Percentiles rank a stretch among this genome's conserved stretches.
These are phyloP conservation scores for Aspergillus carbonarius DNA, from an alignment of 2,329 filamentous ascomycete species.

Conservation along the genomic window DNA sequence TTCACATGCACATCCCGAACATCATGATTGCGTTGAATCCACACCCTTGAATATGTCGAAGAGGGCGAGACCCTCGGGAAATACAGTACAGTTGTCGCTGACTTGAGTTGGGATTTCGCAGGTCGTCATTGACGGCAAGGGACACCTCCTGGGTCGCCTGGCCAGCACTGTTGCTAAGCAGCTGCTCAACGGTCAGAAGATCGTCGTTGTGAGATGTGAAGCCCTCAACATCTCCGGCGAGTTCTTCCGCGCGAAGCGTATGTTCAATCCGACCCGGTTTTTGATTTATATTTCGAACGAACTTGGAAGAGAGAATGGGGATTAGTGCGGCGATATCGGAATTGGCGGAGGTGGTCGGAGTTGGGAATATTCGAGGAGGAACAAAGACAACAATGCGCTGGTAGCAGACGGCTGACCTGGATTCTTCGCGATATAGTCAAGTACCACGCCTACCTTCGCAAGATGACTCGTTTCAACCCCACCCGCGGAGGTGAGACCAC, in stretches of 20 bases:
- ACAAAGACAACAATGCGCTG: background rate
- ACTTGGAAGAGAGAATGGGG: conserved; percentile 1
- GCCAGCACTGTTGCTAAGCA: conserved; percentile 98
- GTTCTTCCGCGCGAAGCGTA: conserved; percentile 99
- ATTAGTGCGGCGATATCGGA: background rate
- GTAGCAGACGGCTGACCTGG: conserved; percentile 47
- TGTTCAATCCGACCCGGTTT: conserved; percentile 53
- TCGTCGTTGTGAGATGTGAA: conserved; percentile 98
- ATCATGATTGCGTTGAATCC: conserved; percentile 7
- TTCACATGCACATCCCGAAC: conserved; percentile 12
- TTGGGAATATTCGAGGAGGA: conserved; percentile 2
- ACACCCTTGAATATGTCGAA: background rate
- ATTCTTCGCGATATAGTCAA: conserved; percentile 69
- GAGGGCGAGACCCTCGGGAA: background rate
- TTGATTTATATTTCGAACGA: conserved; percentile 5
- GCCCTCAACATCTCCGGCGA: conserved; percentile 99
- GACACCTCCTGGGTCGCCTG: conserved; percentile 98
- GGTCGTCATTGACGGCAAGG: conserved; percentile 99
- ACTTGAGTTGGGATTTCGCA: conserved; percentile 51
- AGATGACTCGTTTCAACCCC: conserved; percentile 99
- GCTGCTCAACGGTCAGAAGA: conserved; percentile 98
- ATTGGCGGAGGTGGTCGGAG: background rate
- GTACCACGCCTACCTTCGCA: conserved; percentile 99
- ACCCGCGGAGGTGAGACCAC: conserved; percentile 82
- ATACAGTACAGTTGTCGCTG: conserved; percentile 29